Evolutionary conservation across 352 stramenopile species (phyloP).

Genomic region (Globisporangium splendens): DNA sequence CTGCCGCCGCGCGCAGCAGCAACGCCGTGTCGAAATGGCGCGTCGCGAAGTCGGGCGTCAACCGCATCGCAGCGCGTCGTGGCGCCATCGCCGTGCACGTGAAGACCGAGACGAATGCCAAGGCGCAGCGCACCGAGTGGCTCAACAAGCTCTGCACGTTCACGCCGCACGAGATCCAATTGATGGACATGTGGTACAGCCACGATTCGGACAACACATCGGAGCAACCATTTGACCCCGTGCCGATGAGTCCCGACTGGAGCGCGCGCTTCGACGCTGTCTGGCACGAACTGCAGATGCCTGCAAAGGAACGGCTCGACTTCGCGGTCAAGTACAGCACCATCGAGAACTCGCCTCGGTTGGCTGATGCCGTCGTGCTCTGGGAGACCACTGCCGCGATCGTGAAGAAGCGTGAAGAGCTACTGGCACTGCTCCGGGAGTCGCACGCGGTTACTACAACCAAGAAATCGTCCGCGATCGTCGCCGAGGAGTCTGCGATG

Average conservation of each 20-base stretch:
- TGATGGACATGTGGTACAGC: slow-evolving; percentile 62
- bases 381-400: slow-evolving; percentile 53
- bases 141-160: slow-evolving; percentile 44
- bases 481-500: slow-evolving; percentile 39
- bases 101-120: slow-evolving; percentile 34
- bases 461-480: slow-evolving; percentile 24
- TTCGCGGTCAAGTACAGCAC: slow-evolving; percentile 77
- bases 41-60: slow-evolving; percentile 29
- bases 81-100: slow-evolving; percentile 42
- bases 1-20: slow-evolving; percentile 10
- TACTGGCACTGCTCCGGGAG: slow-evolving; percentile 32
- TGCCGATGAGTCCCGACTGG: slow-evolving; percentile 55
- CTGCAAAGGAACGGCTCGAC: slow-evolving; percentile 58
- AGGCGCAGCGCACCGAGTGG: slow-evolving; percentile 39
- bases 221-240: slow-evolving; percentile 45
- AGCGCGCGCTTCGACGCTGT: slow-evolving; percentile 63
- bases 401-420: slow-evolving; percentile 58
- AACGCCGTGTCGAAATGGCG: slow-evolving; percentile 41
- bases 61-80: slow-evolving; percentile 36
- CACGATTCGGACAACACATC: slow-evolving; percentile 37
- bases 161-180: slow-evolving; percentile 49
- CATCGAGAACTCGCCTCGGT: slow-evolving; percentile 40
- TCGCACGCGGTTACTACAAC: slow-evolving; percentile 16
- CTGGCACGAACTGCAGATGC: slow-evolving; percentile 64
- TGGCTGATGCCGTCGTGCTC: slow-evolving; percentile 56